Percentiles rank a stretch among this genome's conserved stretches.
Evolutionary conservation across 2,329 filamentous ascomycete genomes (phyloP).

Genomic region (Epichloe hybrida): DNA sequence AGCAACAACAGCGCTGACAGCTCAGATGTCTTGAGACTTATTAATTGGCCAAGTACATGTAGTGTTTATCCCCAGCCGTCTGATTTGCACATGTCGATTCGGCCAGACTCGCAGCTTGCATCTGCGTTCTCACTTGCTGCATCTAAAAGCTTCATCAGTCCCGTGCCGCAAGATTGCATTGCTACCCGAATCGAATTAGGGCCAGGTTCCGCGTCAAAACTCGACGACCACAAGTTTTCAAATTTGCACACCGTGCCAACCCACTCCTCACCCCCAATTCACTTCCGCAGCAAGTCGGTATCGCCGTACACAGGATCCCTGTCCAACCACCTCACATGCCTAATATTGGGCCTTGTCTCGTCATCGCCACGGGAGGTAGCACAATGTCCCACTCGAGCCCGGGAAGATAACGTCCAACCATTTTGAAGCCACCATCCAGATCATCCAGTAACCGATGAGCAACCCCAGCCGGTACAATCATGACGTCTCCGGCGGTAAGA

Average conservation of each 20-base stretch:
- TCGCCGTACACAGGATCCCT: slow-evolving; percentile 10
- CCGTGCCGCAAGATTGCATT: background rate
- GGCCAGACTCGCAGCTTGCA: background rate
- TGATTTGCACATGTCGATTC: background rate
- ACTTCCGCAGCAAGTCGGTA: slow-evolving; percentile 1
- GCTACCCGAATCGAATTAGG: too few relatives aligned
- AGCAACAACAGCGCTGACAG: background rate
- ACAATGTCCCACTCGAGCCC: slow-evolving; percentile 55
- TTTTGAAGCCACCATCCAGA: slow-evolving; percentile 39
- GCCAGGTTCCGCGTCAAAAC: background rate
- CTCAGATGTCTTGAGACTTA: background rate
- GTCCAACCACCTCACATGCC: slow-evolving; percentile 7
- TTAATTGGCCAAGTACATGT: background rate
- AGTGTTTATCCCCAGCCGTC: background rate
- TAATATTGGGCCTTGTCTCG: slow-evolving; percentile 1
- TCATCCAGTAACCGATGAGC: slow-evolving; percentile 49
- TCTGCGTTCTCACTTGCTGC: background rate
- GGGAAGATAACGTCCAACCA: slow-evolving; percentile 53
- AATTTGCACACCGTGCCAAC: background rate
- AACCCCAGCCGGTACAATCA: slow-evolving; percentile 52
- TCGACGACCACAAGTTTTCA: background rate
- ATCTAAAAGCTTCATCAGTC: background rate
- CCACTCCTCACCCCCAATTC: background rate
- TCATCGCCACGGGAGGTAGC: background rate
- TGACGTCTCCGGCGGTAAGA: slow-evolving; percentile 45